These are phyloP conservation scores for Phytophthora pisi DNA, from an alignment of 352 stramenopile species.

Conservation along the genomic window DNA sequence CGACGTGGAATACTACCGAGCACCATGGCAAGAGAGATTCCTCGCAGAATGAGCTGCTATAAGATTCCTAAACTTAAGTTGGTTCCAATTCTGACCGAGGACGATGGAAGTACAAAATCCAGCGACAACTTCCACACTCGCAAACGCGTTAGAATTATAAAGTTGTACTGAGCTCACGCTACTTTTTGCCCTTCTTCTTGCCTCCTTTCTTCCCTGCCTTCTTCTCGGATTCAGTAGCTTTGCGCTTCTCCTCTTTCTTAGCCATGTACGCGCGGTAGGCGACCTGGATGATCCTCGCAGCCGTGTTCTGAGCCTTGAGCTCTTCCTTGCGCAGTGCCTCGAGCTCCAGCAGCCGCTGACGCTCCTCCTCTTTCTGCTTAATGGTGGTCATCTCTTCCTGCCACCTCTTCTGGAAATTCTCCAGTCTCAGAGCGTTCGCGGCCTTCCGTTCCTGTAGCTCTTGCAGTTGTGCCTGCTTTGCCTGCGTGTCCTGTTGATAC, in stretches of 20 bases:
- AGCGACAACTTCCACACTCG: neutral
- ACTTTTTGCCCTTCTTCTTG: constrained; percentile 64
- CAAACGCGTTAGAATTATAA: too few relatives aligned
- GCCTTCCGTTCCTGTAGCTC: constrained; percentile 63
- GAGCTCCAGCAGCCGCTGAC: constrained; percentile 68
- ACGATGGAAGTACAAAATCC: constrained; percentile 9
- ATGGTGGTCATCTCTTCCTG: constrained; percentile 73
- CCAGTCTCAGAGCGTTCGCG: constrained; percentile 63
- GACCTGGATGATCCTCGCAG: constrained; percentile 72
- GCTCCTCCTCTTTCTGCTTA: constrained; percentile 76
- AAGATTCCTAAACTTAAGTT: constrained; percentile 4
- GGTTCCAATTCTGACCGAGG: constrained; percentile 20
- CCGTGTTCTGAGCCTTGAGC: constrained; percentile 70
- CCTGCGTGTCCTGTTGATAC: constrained; percentile 82
- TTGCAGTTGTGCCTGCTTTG: constrained; percentile 68
- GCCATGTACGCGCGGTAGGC: constrained; percentile 54
- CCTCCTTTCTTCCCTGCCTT: constrained; percentile 71
- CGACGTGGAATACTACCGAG: too few relatives aligned
- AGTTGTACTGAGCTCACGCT: neutral
- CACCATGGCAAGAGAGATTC: neutral
- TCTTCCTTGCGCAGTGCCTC: constrained; percentile 71
- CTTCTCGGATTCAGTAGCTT: constrained; percentile 59
- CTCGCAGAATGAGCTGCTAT: constrained; percentile 1
- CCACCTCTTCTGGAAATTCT: constrained; percentile 73
- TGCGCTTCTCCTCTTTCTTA: constrained; percentile 67